Evolutionary conservation across 106 monocot genomes (phyloP).

Genomic region (Dendrobium chrysotoxum): DNA sequence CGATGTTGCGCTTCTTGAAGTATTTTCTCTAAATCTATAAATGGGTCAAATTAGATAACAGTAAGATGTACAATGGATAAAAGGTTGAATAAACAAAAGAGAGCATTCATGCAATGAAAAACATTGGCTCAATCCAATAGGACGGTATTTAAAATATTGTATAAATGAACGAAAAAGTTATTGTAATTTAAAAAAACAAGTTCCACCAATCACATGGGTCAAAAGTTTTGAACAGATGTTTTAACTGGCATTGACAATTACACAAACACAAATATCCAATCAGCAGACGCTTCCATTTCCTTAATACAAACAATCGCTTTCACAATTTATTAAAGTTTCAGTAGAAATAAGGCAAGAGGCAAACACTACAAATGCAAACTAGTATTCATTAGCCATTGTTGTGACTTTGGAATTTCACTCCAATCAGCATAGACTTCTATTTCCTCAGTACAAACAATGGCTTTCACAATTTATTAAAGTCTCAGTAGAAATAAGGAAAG

Average conservation of each 20-base stretch:
- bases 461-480: too few relatives aligned
- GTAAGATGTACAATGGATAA: background rate
- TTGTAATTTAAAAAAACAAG: background rate
- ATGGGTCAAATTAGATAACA: background rate
- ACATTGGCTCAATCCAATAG: background rate
- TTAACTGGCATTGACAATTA: too few relatives aligned
- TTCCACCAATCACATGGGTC: background rate
- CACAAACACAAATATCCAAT: too few relatives aligned
- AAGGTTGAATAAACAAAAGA: background rate
- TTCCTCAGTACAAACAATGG: too few relatives aligned
- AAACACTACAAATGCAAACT: too few relatives aligned
- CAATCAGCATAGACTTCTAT: too few relatives aligned
- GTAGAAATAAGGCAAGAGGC: too few relatives aligned
- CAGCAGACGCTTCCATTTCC: too few relatives aligned
- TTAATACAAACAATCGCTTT: too few relatives aligned
- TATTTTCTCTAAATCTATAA: constrained; percentile 78
- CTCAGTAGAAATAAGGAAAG: too few relatives aligned
- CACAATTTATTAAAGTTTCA: too few relatives aligned
- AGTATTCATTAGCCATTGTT: too few relatives aligned
- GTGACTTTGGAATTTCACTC: background rate
- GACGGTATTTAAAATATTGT: background rate
- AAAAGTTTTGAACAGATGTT: background rate
- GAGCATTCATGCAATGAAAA: background rate
- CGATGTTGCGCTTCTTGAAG: constrained; percentile 68
- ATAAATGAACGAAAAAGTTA: background rate